These are phyloP conservation scores for Blastobotrys proliferans DNA, from an alignment of 1,139 yeast genomes.

Conservation along the genomic window DNA sequence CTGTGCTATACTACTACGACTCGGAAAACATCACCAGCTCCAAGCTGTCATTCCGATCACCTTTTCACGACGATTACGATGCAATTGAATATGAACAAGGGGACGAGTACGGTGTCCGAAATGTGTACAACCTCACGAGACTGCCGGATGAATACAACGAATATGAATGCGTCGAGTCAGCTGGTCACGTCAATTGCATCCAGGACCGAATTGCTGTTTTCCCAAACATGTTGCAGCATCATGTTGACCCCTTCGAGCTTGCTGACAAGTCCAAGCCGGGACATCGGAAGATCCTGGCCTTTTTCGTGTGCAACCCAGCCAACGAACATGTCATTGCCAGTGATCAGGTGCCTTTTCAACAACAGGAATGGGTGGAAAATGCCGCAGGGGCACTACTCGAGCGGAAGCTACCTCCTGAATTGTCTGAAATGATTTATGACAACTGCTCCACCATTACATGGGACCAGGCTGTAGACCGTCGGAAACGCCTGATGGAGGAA, in stretches of 20 bases:
- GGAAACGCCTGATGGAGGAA: slow-evolving; percentile 39
- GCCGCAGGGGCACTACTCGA: background rate
- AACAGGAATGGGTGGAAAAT: slow-evolving; percentile 30
- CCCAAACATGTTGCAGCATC: slow-evolving; percentile 43
- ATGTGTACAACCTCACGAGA: slow-evolving; percentile 32
- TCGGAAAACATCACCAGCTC: slow-evolving; percentile 41
- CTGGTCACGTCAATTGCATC: slow-evolving; percentile 34
- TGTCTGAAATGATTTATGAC: background rate
- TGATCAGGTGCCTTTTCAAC: slow-evolving; percentile 43
- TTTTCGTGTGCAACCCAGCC: slow-evolving; percentile 42
- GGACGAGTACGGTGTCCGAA: slow-evolving; percentile 32
- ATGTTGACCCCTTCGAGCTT: slow-evolving; percentile 41
- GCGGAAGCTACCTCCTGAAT: background rate
- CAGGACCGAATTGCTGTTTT: slow-evolving; percentile 38
- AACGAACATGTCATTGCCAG: slow-evolving; percentile 35
- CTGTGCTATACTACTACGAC: slow-evolving; percentile 44
- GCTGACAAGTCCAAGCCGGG: slow-evolving; percentile 39
- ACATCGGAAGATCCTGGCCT: slow-evolving; percentile 41
- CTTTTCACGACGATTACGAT: slow-evolving; percentile 19
- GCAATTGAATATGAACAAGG: slow-evolving; percentile 41
- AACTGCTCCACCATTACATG: slow-evolving; percentile 21
- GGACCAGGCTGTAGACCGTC: slow-evolving; percentile 31
- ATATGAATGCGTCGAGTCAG: background rate
- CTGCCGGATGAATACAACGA: slow-evolving; percentile 34
- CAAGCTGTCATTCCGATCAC: slow-evolving; percentile 35